phyloP scores from a whole-genome alignment of 2,329 filamentous ascomycete species.

The Periconia sp. region DNA sequence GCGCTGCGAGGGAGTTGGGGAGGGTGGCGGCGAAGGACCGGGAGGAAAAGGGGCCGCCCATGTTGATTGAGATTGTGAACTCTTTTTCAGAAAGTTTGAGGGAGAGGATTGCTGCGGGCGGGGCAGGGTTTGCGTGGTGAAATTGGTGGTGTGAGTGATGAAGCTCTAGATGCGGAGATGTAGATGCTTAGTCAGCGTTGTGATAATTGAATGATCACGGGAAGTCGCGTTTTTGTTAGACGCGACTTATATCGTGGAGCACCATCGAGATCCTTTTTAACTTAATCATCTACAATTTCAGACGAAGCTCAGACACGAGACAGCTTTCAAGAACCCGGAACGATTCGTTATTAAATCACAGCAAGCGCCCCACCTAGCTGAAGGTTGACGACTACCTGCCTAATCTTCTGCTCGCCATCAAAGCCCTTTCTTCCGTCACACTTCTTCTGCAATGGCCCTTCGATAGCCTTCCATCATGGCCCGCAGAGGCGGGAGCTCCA shows the following conservation, averaged over 20 bases:
- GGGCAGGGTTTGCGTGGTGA: neutral
- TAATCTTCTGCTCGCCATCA: slow-evolving; percentile 5
- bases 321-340: neutral
- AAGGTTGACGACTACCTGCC: no score
- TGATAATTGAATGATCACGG: no score
- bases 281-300: no score
- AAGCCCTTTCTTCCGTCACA: slow-evolving; percentile 1
- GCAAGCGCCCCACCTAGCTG: no score
- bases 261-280: no score
- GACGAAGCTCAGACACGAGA: no score
- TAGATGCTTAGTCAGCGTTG: no score
- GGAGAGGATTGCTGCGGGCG: neutral
- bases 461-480: slow-evolving; percentile 44
- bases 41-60: slow-evolving; percentile 68
- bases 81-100: no score
- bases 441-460: slow-evolving; percentile 26
- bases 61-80: no score
- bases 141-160: neutral
- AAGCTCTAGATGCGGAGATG: neutral
- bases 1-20: slow-evolving; percentile 69
- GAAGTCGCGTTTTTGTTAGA: slow-evolving; percentile 8
- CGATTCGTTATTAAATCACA: slow-evolving; percentile 2
- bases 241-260: slow-evolving; percentile 1
- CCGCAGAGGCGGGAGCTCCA: slow-evolving; percentile 46
- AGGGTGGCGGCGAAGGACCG: slow-evolving; percentile 62